Evolutionary conservation across 2,329 filamentous ascomycete genomes (phyloP).

Genomic region (Cladosporium sphaerospermum): DNA sequence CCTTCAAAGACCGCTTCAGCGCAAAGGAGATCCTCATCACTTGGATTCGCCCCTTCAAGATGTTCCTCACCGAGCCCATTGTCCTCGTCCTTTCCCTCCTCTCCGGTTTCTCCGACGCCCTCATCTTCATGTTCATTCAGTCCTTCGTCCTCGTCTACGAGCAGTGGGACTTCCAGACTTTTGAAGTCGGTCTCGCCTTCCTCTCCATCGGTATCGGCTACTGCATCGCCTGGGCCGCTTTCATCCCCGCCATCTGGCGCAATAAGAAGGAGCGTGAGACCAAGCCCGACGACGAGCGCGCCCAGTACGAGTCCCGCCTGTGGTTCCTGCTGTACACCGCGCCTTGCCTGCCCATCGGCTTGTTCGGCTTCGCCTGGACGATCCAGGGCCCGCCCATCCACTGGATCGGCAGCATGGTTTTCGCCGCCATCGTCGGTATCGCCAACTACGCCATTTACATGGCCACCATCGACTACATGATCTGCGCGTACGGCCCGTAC

Average conservation of each 20-base stretch:
- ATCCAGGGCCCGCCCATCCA: conserved; percentile 57
- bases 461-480: conserved; percentile 50
- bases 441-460: conserved; percentile 56
- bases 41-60: conserved; percentile 64
- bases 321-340: conserved; percentile 59
- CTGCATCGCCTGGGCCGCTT: conserved; percentile 55
- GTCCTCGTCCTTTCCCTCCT: conserved; percentile 66
- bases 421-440: conserved; percentile 62
- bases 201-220: conserved; percentile 65
- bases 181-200: conserved; percentile 57
- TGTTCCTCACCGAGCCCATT: conserved; percentile 73
- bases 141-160: conserved; percentile 63
- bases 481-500: conserved; percentile 66
- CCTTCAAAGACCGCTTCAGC: conserved; percentile 35
- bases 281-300: conserved; percentile 44
- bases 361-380: conserved; percentile 69
- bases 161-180: conserved; percentile 59
- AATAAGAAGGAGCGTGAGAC: conserved; percentile 43
- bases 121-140: conserved; percentile 77
- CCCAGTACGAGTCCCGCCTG: conserved; percentile 61
- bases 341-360: conserved; percentile 60
- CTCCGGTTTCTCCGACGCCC: conserved; percentile 66
- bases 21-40: conserved; percentile 45
- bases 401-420: conserved; percentile 66
- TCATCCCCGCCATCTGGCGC: conserved; percentile 51